A percentile compares a stretch with the other conserved stretches of the same genome.
Evolutionary conservation across 1,284 basidiomycete genomes (phyloP).

Genomic region (Ganoderma resinaceum): DNA sequence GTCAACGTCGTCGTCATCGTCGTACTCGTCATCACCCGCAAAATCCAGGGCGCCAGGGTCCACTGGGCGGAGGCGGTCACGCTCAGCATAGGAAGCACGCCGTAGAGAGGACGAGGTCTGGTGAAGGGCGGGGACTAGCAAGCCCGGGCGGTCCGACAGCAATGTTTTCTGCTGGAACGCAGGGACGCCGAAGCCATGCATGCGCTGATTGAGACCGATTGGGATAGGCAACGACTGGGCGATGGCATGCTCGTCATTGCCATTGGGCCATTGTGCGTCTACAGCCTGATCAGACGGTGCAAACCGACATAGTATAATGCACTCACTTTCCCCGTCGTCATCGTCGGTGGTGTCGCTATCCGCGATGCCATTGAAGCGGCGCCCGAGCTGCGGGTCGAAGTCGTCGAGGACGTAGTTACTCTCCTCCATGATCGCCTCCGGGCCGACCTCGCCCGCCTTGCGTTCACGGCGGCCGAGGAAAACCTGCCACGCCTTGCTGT

Average conservation of each 20-base stretch:
- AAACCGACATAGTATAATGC: neutral
- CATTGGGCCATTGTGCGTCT: conserved; percentile 27
- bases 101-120: conserved; percentile 58
- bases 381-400: conserved; percentile 20
- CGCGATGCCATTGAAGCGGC: conserved; percentile 37
- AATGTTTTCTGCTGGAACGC: conserved; percentile 63
- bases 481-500: conserved; percentile 67
- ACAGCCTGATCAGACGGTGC: neutral
- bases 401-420: conserved; percentile 36
- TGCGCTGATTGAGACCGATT: conserved; percentile 50
- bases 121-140: conserved; percentile 36
- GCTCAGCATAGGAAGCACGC: conserved; percentile 68
- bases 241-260: conserved; percentile 33
- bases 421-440: conserved; percentile 55
- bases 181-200: conserved; percentile 48
- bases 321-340: conserved; percentile 32
- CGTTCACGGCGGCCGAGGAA: conserved; percentile 56
- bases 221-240: conserved; percentile 67
- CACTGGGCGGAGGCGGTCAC: conserved; percentile 64
- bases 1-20: conserved; percentile 45
- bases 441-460: conserved; percentile 41
- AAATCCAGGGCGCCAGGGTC: conserved; percentile 78
- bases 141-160: conserved; percentile 46
- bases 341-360: conserved; percentile 40
- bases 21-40: conserved; percentile 52